Conservation (phyloP, 257 asterid genomes). For the Salvia hispanica region DNA sequence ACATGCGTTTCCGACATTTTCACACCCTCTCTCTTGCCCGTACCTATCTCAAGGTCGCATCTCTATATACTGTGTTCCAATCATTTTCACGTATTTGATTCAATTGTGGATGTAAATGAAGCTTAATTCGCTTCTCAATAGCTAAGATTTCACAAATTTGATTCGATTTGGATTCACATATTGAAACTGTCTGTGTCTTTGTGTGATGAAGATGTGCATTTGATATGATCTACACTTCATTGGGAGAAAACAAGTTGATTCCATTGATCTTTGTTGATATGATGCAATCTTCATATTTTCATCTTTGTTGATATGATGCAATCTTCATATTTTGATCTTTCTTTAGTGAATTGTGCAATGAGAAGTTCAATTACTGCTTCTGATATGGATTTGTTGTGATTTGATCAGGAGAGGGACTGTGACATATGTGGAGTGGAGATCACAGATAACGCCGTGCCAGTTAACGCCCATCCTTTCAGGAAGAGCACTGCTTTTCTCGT, state of each 20-base stretch:
- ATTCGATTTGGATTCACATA: conserved; percentile 1
- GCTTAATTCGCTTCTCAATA: neutral
- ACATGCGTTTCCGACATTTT: conserved; percentile 80
- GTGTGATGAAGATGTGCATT: neutral
- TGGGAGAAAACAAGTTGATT: neutral
- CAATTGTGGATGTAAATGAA: neutral
- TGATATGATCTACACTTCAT: neutral
- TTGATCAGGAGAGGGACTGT: conserved; percentile 74
- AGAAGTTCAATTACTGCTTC: neutral
- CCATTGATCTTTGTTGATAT: neutral
- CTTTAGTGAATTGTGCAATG: neutral
- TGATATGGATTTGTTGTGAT: conserved; percentile 25
- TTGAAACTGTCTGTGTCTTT: neutral
- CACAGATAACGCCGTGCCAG: conserved; percentile 69
- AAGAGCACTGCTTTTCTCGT: conserved; percentile 94
- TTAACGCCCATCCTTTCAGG: conserved; percentile 83
- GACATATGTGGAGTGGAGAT: conserved; percentile 99
- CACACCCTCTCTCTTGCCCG: conserved; percentile 76
- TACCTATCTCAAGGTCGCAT: conserved; percentile 67
- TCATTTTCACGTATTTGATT: neutral
- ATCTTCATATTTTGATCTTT: neutral
- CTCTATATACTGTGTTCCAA: neutral
- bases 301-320: no score
- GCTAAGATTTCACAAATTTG: conserved; percentile 14
- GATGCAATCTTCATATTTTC: neutral